phyloP scores from a whole-genome alignment of 2,329 filamentous ascomycete species.

The Basipetospora chlamydospora region DNA sequence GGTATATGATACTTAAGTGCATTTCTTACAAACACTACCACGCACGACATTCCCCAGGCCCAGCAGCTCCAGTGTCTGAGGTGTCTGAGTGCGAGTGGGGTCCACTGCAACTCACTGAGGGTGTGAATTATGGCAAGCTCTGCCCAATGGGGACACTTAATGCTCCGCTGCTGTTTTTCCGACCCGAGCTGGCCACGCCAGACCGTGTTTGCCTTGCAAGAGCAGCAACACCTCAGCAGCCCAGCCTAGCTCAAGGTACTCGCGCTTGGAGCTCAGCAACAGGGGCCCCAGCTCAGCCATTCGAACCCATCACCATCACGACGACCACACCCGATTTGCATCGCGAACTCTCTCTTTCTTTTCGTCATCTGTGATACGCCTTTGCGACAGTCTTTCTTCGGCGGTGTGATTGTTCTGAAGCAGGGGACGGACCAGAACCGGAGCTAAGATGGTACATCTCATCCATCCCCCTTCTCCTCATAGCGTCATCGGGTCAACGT shows the following conservation, averaged over 20 bases:
- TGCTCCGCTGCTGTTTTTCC: constrained; percentile 5
- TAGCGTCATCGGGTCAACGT: too few relatives aligned
- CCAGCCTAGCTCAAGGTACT: constrained; percentile 2
- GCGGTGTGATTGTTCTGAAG: not conserved
- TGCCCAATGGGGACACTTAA: constrained; percentile 10
- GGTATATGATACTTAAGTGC: too few relatives aligned
- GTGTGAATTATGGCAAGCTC: too few relatives aligned
- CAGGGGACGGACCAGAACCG: not conserved
- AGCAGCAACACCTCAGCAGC: constrained; percentile 7
- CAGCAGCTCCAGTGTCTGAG: too few relatives aligned
- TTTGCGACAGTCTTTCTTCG: not conserved
- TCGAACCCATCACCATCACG: constrained; percentile 8
- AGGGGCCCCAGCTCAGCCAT: constrained; percentile 1
- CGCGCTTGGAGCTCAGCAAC: constrained; percentile 3
- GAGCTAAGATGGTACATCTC: constrained; percentile 1
- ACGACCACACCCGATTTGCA: too few relatives aligned
- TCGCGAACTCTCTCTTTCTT: too few relatives aligned
- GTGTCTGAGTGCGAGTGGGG: too few relatives aligned
- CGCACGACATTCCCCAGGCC: too few relatives aligned
- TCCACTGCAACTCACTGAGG: too few relatives aligned
- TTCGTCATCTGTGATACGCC: not conserved
- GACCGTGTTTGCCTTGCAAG: constrained; percentile 29
- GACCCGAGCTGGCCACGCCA: constrained; percentile 20
- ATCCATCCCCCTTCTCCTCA: not conserved
- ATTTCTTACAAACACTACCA: too few relatives aligned